Evolutionary conservation across 352 stramenopile species (phyloP).

Genomic region (Phytophthora pisi): DNA sequence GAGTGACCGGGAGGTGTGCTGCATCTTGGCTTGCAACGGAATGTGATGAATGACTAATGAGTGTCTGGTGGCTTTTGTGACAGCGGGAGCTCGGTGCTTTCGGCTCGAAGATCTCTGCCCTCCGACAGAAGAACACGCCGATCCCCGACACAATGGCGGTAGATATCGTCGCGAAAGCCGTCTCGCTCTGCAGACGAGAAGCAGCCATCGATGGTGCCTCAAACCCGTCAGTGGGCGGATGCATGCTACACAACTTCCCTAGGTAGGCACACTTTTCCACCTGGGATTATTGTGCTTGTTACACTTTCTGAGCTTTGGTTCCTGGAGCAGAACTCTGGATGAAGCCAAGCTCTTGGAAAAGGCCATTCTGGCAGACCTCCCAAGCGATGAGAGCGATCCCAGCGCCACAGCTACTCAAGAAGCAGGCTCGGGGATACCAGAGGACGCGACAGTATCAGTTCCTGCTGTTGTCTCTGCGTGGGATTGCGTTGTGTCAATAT

Average conservation of each 20-base stretch:
- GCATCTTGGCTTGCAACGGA: not conserved
- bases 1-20: constrained; percentile 53
- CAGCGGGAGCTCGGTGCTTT: constrained; percentile 62
- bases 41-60: not conserved
- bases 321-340: constrained; percentile 39
- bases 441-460: constrained; percentile 10
- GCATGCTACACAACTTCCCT: constrained; percentile 67
- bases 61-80: constrained; percentile 1
- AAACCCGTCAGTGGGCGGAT: constrained; percentile 20
- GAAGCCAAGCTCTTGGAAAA: constrained; percentile 67
- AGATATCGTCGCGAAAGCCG: constrained; percentile 53
- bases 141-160: constrained; percentile 51
- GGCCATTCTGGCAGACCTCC: constrained; percentile 20
- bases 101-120: constrained; percentile 41
- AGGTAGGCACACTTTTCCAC: constrained; percentile 26
- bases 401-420: constrained; percentile 16
- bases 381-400: constrained; percentile 4
- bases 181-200: constrained; percentile 34
- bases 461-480: constrained; percentile 22
- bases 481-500: constrained; percentile 38
- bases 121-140: constrained; percentile 54
- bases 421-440: constrained; percentile 10
- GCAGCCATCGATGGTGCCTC: not conserved
- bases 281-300: not conserved
- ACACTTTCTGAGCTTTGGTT: not conserved